Evolutionary conservation across 331 rosid genomes (phyloP), one percentile per base, ranked within the genome.

Genomic region (Acacia pycnantha): DNA sequence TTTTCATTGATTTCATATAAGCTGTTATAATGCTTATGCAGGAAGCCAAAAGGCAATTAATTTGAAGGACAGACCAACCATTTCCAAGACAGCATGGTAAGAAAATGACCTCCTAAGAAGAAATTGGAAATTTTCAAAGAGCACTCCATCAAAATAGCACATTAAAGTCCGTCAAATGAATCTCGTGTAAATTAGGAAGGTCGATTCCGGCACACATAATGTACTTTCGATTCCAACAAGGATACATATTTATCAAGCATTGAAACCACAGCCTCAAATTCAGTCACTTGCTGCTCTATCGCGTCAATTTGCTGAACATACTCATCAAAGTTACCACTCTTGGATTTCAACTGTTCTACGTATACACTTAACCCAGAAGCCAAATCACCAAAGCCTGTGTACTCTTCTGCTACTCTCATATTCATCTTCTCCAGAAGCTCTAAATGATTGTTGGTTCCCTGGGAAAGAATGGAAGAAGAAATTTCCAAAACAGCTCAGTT

Each of bases 361-460:
- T 86, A 95, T 11, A 95, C 91, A 88, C 94, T 89, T 74, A 92
- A 81, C 58, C 97, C 97, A n/a, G 97, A 87, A 65, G 97, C 97
- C 87, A 92, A 85, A 73, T 90, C 94, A 9, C 99, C 98, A 80
- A 79, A 88, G 70, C 97, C 88, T 62, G 79, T 90, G 85, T 93
- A 95, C 74, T 93, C 97, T 85, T 92, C 99, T 29, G 91, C 91
- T 43, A 93, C 92, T 76, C 89, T 88, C 54, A 46, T 46, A 77
- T 95, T 95, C 98, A 93, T 92, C 88, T 91, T 92, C 92, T 93
- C 97, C 83, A 93, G 62, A 18, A 95, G 88, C 74, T 91, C 97
- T 69, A 95, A 84, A 73, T 93, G 94, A 86, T 89, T 93, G 77
- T 90, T 88, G 6, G 97, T 84, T 40, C 97, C 98, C 94, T 94